A percentile compares a stretch with the other conserved stretches of the same genome.
phyloP scores from a whole-genome alignment of 345 rosid species.

The Eucalyptus pumila region DNA sequence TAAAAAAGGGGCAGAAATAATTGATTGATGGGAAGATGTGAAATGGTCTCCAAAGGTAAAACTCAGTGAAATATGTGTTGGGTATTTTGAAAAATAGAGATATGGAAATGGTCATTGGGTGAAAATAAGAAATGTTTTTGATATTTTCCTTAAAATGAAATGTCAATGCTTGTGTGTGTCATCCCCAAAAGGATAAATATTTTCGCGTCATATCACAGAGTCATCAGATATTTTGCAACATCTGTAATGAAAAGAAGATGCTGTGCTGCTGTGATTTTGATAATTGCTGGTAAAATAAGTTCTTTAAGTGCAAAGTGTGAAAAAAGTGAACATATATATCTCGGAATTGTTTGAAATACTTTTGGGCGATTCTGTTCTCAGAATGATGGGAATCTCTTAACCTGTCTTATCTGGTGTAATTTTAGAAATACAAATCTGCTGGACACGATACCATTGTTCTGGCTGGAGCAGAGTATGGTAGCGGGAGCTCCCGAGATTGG shows the following conservation, averaged over 20 bases:
- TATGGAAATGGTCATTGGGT: background rate
- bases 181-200: background rate
- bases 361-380: background rate
- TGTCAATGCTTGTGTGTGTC: background rate
- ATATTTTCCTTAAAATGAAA: background rate
- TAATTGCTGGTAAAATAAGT: background rate
- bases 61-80: background rate
- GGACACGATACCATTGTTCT: conserved; percentile 75
- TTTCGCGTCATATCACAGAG: background rate
- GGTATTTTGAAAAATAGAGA: background rate
- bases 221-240: background rate
- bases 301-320: background rate
- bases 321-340: background rate
- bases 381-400: background rate
- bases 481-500: conserved; percentile 99
- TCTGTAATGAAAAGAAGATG: background rate
- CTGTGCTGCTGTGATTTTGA: background rate
- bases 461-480: conserved; percentile 99
- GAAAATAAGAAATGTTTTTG: background rate
- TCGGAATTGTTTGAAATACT: background rate
- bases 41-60: background rate
- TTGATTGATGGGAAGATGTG: background rate
- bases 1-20: background rate
- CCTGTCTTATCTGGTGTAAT: background rate
- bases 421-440: conserved; percentile 72